These are phyloP conservation scores for Talaromyces liani DNA, from an alignment of 495 filamentous ascomycete genomes.

Conservation along the genomic window DNA sequence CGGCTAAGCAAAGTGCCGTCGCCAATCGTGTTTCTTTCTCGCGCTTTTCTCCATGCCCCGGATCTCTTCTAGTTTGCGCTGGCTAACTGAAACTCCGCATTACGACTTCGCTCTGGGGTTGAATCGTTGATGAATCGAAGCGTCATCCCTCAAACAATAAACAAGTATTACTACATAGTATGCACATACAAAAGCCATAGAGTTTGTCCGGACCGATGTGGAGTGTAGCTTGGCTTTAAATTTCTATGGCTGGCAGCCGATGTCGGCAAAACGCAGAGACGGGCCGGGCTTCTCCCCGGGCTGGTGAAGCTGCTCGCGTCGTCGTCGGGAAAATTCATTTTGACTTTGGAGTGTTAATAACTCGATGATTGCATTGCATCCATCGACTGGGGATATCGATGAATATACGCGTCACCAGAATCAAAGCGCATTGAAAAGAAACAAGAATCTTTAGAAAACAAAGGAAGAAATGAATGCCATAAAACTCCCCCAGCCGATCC, in stretches of 20 bases:
- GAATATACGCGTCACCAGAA: neutral
- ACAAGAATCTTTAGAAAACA: neutral
- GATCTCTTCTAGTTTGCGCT: neutral
- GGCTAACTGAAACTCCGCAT: neutral
- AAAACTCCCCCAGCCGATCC: slow-evolving; percentile 10
- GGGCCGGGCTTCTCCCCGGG: neutral
- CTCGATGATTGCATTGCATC: neutral
- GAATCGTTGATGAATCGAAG: neutral
- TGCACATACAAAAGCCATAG: neutral
- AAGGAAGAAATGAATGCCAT: neutral
- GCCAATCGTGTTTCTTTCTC: neutral
- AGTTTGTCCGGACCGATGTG: neutral
- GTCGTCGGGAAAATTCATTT: neutral
- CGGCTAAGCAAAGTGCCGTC: neutral
- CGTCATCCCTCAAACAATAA: no score
- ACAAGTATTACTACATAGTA: no score
- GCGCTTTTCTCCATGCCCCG: neutral
- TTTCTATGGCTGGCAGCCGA: neutral
- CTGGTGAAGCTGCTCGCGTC: neutral
- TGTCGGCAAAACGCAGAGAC: neutral
- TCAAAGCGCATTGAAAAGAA: neutral
- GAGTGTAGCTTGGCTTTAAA: neutral
- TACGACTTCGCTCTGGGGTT: neutral
- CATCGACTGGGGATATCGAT: neutral
- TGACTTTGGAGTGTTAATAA: neutral